These are phyloP conservation scores for Tetracladium marchalianum DNA, from an alignment of 495 filamentous ascomycete genomes.

Conservation along the genomic window DNA sequence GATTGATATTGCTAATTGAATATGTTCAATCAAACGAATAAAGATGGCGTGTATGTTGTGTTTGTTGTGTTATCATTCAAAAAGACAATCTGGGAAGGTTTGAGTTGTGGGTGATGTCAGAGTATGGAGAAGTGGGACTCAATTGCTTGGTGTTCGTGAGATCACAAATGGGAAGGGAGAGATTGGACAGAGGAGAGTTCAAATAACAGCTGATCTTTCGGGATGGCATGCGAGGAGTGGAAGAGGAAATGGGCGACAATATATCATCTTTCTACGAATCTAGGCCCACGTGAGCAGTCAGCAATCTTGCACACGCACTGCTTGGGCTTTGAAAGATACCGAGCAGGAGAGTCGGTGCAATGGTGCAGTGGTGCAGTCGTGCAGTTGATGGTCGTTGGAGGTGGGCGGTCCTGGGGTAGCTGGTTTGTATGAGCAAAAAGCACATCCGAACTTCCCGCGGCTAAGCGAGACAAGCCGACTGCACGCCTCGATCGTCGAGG, in stretches of 20 bases:
- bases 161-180: neutral
- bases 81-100: neutral
- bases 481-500: neutral
- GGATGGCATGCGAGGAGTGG: too few relatives aligned
- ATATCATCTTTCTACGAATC: slow-evolving; percentile 5
- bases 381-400: too few relatives aligned
- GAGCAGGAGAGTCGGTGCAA: too few relatives aligned
- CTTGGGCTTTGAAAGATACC: too few relatives aligned
- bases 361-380: too few relatives aligned
- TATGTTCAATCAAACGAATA: too few relatives aligned
- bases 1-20: too few relatives aligned
- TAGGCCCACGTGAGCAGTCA: neutral
- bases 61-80: too few relatives aligned
- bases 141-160: neutral
- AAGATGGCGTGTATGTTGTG: too few relatives aligned
- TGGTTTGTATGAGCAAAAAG: neutral
- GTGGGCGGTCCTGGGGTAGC: slow-evolving; percentile 12
- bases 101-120: neutral
- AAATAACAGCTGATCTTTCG: too few relatives aligned
- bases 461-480: neutral
- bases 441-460: neutral
- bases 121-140: neutral
- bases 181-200: too few relatives aligned
- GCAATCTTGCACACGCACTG: too few relatives aligned
- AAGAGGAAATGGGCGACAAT: neutral